A percentile compares a stretch with the other conserved stretches of the same genome.
These are phyloP conservation scores for Saccharum hybrid DNA, from an alignment of 202 grass and related monocot species.

Conservation along the genomic window DNA sequence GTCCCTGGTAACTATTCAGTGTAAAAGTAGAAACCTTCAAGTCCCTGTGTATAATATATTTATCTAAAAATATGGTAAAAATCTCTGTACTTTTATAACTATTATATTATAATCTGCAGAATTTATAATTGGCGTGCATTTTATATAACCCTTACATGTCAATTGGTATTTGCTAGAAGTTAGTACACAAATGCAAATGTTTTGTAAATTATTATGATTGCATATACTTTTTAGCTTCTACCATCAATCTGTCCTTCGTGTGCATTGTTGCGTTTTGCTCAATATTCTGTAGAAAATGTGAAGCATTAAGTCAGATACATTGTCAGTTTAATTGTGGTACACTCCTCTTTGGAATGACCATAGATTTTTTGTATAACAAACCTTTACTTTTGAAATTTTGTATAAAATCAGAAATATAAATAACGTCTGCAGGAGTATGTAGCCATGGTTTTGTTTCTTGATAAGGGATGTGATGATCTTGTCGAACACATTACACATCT, in stretches of 20 bases:
- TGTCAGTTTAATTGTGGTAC: neutral
- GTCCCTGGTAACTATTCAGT: too few species aligned
- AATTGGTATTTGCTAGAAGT: too few species aligned
- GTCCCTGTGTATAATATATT: too few species aligned
- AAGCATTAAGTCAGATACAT: neutral
- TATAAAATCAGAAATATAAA: neutral
- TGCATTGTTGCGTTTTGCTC: neutral
- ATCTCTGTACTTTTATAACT: too few species aligned
- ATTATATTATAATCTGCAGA: too few species aligned
- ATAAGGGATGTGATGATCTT: neutral
- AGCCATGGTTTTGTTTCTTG: neutral
- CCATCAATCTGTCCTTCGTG: neutral
- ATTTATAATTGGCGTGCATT: too few species aligned
- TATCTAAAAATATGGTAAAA: too few species aligned
- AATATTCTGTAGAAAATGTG: neutral
- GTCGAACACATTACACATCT: neutral
- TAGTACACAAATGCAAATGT: neutral
- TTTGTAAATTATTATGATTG: neutral
- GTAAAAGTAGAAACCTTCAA: too few species aligned
- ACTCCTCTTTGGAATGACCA: neutral
- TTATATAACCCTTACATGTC: too few species aligned
- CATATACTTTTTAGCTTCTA: neutral
- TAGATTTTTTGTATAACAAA: neutral
- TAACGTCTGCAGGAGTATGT: neutral
- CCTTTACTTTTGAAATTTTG: neutral